A percentile compares a stretch with the other conserved stretches of the same genome.
Evolutionary conservation across 768 basidiomycete genomes (phyloP).

Genomic region (Obba rivulosa): DNA sequence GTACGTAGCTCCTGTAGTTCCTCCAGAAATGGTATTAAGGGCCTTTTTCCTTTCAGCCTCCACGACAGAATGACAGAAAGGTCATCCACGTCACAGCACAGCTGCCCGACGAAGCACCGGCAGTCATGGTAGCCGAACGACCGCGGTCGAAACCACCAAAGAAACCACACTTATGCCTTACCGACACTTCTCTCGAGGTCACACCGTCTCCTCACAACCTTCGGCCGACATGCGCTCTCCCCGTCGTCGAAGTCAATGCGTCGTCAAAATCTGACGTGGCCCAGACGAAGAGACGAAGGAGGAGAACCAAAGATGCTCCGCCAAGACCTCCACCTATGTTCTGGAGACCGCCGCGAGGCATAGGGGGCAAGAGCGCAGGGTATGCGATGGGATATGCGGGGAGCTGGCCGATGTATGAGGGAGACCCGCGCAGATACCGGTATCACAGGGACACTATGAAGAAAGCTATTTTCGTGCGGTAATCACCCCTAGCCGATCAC

Average conservation of each 20-base stretch:
- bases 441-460: conserved; percentile 21
- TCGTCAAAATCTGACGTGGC: not conserved
- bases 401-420: conserved; percentile 20
- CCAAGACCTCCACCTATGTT: conserved; percentile 16
- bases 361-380: conserved; percentile 24
- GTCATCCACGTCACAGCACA: not conserved
- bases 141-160: not conserved
- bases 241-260: not conserved
- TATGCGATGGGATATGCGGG: conserved; percentile 27
- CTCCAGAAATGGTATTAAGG: not conserved
- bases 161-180: not conserved
- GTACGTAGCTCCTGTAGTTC: conserved; percentile 13
- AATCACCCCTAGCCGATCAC: too few species aligned
- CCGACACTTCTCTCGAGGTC: conserved; percentile 3
- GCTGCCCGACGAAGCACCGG: not conserved
- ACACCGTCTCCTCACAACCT: conserved; percentile 19
- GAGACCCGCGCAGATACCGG: conserved; percentile 8
- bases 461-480: conserved; percentile 6
- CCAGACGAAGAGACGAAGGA: conserved; percentile 4
- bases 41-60: not conserved
- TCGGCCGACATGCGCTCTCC: conserved; percentile 8
- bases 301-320: not conserved
- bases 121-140: conserved; percentile 6
- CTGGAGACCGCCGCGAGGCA: conserved; percentile 21
- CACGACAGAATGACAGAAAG: not conserved